Base-by-base conservation (phyloP, 305 asterid genomes). In the Fraxinus angustifolia region DNA sequence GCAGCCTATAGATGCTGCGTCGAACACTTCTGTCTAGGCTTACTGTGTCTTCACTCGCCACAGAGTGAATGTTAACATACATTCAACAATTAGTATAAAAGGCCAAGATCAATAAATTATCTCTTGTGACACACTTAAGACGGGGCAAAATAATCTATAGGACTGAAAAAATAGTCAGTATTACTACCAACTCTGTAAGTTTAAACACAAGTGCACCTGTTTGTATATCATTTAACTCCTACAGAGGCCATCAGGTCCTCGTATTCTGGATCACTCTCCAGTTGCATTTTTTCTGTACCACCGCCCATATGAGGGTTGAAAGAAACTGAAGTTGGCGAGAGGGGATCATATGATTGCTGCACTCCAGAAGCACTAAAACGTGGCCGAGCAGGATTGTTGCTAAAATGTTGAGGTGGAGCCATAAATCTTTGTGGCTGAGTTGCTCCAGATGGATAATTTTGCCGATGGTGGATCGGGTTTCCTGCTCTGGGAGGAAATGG, bases 211-310 rank as follows among this genome's bases (percentile, higher is more conserved):
- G 28, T 33, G 50, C 78, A 42, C 26, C 34, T 35, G 68, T 62
- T 36, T 48, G 48, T 71, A 77, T 79, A 84, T 93, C 89, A 91
- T 80, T 93, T 87, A 28, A 92, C 97, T 80, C 97, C 94, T 16
- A 92, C 97, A 19, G 97, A 94, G 56, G 94, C 95, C 96, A 94
- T 92, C 85, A 94, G 86, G 81, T 92, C 97, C 28, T 92, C 96
- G 14, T 92, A 95, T 87, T 92, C 97, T 26, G 97, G 91, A 84
- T 92, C 98, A 80, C 50, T 91, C 83, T 91, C 96, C 80, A 84
- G 84, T 8, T 79, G 93, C 58, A 34, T 79, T 83, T 85, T 90
- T 73, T 83, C 86, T 76, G 84, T 85, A 80, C 77, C 81, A 71
- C 88, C 87, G 48, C 85, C 88, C 84, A 82, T 84, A 75, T 71